Conservation (phyloP, 1,284 basidiomycete genomes). For the Trametes polyzona region DNA sequence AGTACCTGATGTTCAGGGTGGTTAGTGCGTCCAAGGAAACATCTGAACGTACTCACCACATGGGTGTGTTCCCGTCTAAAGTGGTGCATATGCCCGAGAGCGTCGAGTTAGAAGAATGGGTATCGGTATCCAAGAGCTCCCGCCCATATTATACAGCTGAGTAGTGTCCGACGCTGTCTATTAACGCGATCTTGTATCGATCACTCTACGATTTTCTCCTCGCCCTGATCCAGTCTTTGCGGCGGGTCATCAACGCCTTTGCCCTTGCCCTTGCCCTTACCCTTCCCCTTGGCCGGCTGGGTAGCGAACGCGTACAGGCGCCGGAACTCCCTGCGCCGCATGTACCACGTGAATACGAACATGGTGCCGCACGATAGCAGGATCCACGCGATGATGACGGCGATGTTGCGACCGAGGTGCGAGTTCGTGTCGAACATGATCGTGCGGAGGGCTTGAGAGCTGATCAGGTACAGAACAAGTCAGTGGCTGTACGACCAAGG, state of each 20-base stretch:
- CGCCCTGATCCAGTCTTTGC: neutral
- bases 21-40: no score
- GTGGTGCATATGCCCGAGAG: no score
- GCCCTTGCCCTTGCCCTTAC: slow-evolving; percentile 11
- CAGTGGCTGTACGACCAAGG: neutral
- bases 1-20: no score
- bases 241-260: neutral
- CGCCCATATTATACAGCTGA: no score
- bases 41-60: no score
- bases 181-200: no score
- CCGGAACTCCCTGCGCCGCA: slow-evolving; percentile 33
- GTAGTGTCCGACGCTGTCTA: no score
- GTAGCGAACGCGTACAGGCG: slow-evolving; percentile 1
- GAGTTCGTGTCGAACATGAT: slow-evolving; percentile 55
- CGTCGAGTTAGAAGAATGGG: no score
- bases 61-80: no score
- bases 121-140: no score
- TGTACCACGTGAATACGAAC: slow-evolving; percentile 44
- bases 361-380: slow-evolving; percentile 43
- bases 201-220: slow-evolving; percentile 8
- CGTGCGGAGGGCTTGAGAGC: slow-evolving; percentile 43
- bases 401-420: slow-evolving; percentile 46
- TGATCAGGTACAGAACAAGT: slow-evolving; percentile 1
- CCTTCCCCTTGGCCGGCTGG: neutral
- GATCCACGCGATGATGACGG: slow-evolving; percentile 52